Base-by-base conservation (phyloP, 805 yeast species). In the Ogataea pini region DNA sequence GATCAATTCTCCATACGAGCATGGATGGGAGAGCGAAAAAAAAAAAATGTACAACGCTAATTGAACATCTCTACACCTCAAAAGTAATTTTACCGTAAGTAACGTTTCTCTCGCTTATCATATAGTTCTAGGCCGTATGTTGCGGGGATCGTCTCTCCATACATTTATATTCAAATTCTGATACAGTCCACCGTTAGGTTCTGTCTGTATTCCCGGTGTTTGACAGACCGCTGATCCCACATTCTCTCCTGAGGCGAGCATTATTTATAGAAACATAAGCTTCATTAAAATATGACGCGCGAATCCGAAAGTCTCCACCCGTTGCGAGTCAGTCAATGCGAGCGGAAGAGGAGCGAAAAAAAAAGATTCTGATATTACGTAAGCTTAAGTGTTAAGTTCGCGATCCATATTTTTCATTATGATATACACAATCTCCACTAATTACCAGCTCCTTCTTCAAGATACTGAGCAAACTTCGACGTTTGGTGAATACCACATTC, bases 401-500 rank as follows among this genome's bases (percentile, higher is more conserved):
- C 34, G 34, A 31, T 31, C 18, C 18, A 16, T 3, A 24, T 34
- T 34, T 34, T 17, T 34, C 24, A 34, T 31, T 31, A 31, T 28
- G n/a, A 12, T 12, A 34, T 34, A 34, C 17, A 34, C 37, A 17
- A 13, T 34, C 18, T 28, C 27, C n/a, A 12, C 13, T 13, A 32
- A n/a, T 32, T 32, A 13, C 29, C 9, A 18, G 40, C 51, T n/a
- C 48, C 49, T 51, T 68, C 62, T 36, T 47, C 44, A 49, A 84
- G 63, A 58, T 69, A 86, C 60, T 86, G 75, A 0, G 86, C 81
- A 63, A 86, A 92, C 53, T 86, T 79, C 20, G 84, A 77, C 1
- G 91, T 80, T 58, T 85, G 86, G 62, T 92, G 98, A 46, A 92
- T 90, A 2, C 98, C 98, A 70, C 98, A 92, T 65, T 92, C 98